Percentiles rank a stretch among this genome's conserved stretches.
Evolutionary conservation across 352 stramenopile genomes (phyloP).

Genomic region (Aphanomyces astaci): DNA sequence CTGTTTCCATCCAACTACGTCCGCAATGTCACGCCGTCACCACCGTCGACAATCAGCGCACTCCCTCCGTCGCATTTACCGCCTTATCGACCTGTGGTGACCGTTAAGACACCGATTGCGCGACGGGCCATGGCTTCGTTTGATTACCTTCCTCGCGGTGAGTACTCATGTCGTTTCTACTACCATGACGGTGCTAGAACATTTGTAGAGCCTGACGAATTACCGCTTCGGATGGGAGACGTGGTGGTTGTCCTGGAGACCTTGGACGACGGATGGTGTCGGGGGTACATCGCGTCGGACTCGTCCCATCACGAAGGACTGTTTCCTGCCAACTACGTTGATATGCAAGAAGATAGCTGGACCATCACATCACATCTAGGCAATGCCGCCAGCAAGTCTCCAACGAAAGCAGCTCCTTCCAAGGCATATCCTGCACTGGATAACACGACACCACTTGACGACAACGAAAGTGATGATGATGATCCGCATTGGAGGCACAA

Average conservation of each 20-base stretch:
- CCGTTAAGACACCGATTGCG: not conserved
- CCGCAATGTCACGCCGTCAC: not conserved
- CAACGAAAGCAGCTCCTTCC: not conserved
- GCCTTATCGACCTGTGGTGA: not conserved
- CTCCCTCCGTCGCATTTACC: not conserved
- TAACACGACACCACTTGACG: too few species aligned
- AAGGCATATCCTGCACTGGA: not conserved
- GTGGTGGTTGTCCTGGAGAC: slow-evolving; percentile 10
- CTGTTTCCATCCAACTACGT: slow-evolving; percentile 21
- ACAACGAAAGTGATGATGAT: not conserved
- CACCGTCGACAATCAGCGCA: not conserved
- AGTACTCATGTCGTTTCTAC: not conserved
- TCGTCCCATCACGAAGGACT: not conserved
- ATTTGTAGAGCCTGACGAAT: slow-evolving; percentile 9
- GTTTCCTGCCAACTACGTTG: slow-evolving; percentile 18
- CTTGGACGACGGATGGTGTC: slow-evolving; percentile 18
- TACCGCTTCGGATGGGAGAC: slow-evolving; percentile 2
- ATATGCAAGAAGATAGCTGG: slow-evolving; percentile 4
- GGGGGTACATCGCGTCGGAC: not conserved
- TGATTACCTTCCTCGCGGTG: slow-evolving; percentile 13
- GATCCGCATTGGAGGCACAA: slow-evolving; percentile 12
- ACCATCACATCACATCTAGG: not conserved
- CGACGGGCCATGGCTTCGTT: not conserved
- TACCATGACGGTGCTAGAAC: not conserved
- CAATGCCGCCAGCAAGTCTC: not conserved